Conservation (phyloP, 2,329 filamentous ascomycete species). For the Pseudogymnoascus sp. region DNA sequence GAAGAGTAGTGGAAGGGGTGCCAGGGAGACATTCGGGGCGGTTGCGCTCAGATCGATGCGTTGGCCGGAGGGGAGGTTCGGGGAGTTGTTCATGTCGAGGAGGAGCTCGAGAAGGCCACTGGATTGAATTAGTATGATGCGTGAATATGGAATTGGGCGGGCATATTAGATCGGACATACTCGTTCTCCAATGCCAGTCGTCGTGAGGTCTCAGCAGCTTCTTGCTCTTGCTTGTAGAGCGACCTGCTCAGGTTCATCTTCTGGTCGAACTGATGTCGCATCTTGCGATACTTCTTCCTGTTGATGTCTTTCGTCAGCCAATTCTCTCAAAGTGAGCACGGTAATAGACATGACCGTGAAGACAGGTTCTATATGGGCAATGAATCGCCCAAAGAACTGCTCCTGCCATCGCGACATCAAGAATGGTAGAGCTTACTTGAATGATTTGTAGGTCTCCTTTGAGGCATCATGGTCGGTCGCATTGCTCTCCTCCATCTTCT, state of each 20-base stretch:
- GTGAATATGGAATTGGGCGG: neutral
- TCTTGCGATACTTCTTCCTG: slow-evolving; percentile 95
- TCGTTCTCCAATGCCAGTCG: slow-evolving; percentile 87
- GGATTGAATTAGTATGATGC: slow-evolving; percentile 15
- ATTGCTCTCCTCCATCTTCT: slow-evolving; percentile 13
- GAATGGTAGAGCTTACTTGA: slow-evolving; percentile 26
- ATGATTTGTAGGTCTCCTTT: slow-evolving; percentile 31
- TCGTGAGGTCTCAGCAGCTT: slow-evolving; percentile 71
- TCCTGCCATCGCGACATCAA: neutral
- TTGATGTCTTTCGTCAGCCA: slow-evolving; percentile 33
- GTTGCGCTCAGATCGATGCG: slow-evolving; percentile 59
- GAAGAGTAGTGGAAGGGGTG: slow-evolving; percentile 8
- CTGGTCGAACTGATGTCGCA: slow-evolving; percentile 70
- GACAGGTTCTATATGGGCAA: neutral
- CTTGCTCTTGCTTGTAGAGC: slow-evolving; percentile 72
- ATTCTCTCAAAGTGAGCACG: neutral
- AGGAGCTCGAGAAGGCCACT: slow-evolving; percentile 86
- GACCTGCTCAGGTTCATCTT: slow-evolving; percentile 75
- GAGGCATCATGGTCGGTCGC: slow-evolving; percentile 19
- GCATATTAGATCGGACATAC: slow-evolving; percentile 44
- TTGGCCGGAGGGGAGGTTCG: slow-evolving; percentile 66
- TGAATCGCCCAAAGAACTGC: neutral
- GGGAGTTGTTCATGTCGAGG: slow-evolving; percentile 78
- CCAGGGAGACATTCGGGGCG: neutral
- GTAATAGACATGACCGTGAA: neutral